phyloP scores from a whole-genome alignment of 2,329 filamentous ascomycete species.

The Paraphoma sp. region DNA sequence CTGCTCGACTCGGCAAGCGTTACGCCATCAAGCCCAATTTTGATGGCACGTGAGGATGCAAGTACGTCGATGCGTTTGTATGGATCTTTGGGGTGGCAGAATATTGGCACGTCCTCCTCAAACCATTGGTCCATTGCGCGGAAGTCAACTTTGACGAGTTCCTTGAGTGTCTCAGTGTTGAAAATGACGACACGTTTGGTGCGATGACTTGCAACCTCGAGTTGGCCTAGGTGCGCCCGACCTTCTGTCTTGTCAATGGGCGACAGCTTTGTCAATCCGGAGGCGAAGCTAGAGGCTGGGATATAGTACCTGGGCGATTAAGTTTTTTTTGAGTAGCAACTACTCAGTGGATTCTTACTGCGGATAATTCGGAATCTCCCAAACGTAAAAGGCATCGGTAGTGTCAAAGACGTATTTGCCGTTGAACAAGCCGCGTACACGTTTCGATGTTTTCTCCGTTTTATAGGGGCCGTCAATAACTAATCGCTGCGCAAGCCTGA shows the following conservation, averaged over 20 bases:
- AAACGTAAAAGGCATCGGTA: slow-evolving; percentile 41
- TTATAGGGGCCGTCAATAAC: slow-evolving; percentile 48
- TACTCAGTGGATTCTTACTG: slow-evolving; percentile 24
- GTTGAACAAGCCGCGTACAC: slow-evolving; percentile 41
- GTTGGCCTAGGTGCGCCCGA: slow-evolving; percentile 24
- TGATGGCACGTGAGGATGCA: slow-evolving; percentile 60
- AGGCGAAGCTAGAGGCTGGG: slow-evolving; percentile 26
- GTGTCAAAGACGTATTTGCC: slow-evolving; percentile 45
- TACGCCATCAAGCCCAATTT: slow-evolving; percentile 57
- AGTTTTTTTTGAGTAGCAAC: not conserved
- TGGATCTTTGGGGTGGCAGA: slow-evolving; percentile 71
- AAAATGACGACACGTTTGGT: slow-evolving; percentile 39
- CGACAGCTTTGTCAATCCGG: slow-evolving; percentile 15
- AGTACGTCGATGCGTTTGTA: slow-evolving; percentile 70
- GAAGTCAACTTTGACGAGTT: slow-evolving; percentile 43
- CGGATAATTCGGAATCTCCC: slow-evolving; percentile 47
- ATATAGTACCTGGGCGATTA: slow-evolving; percentile 34
- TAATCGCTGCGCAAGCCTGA: slow-evolving; percentile 51
- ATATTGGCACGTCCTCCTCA: slow-evolving; percentile 66
- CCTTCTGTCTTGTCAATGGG: slow-evolving; percentile 25
- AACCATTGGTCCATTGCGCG: slow-evolving; percentile 54
- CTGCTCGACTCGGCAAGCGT: slow-evolving; percentile 54
- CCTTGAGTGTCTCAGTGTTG: slow-evolving; percentile 23
- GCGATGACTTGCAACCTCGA: slow-evolving; percentile 24
- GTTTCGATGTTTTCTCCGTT: slow-evolving; percentile 33